Conservation (phyloP, 495 filamentous ascomycete genomes). For the Hypoxylon perforatum region DNA sequence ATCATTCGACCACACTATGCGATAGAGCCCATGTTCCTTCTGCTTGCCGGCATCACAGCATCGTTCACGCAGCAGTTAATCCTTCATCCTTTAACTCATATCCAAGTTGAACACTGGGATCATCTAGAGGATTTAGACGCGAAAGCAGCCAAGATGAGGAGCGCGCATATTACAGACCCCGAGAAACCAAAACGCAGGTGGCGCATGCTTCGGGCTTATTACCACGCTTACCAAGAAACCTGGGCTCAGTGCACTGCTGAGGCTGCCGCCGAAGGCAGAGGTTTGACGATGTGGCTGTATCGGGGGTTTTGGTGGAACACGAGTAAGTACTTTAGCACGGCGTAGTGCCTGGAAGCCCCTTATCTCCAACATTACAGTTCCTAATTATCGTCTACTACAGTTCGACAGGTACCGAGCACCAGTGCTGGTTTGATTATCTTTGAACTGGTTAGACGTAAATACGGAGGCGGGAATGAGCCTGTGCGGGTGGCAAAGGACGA, state of each 20-base stretch:
- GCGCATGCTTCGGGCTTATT: slow-evolving; percentile 74
- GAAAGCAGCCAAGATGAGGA: slow-evolving; percentile 61
- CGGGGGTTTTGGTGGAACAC: slow-evolving; percentile 79
- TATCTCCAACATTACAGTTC: background rate
- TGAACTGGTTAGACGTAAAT: slow-evolving; percentile 84
- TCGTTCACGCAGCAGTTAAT: slow-evolving; percentile 80
- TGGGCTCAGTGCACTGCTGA: slow-evolving; percentile 73
- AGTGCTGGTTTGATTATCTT: slow-evolving; percentile 91
- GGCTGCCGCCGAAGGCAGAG: slow-evolving; percentile 68
- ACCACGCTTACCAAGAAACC: slow-evolving; percentile 79
- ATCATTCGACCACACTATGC: slow-evolving; percentile 85
- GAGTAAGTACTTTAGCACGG: slow-evolving; percentile 26
- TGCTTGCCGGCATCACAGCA: slow-evolving; percentile 80
- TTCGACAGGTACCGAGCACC: slow-evolving; percentile 87
- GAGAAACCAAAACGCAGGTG: slow-evolving; percentile 48
- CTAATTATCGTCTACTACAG: slow-evolving; percentile 17
- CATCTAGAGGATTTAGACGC: slow-evolving; percentile 80
- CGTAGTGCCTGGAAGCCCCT: background rate
- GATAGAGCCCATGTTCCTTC: slow-evolving; percentile 82
- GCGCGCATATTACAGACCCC: slow-evolving; percentile 34
- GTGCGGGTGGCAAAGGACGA: slow-evolving; percentile 68
- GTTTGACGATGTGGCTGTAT: slow-evolving; percentile 79
- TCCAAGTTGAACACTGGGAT: slow-evolving; percentile 83
- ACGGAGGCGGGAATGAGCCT: slow-evolving; percentile 74
- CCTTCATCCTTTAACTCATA: slow-evolving; percentile 78